A percentile compares a stretch with the other conserved stretches of the same genome.
Conservation (phyloP, 257 asterid species). For the Scutellaria galericulata region DNA sequence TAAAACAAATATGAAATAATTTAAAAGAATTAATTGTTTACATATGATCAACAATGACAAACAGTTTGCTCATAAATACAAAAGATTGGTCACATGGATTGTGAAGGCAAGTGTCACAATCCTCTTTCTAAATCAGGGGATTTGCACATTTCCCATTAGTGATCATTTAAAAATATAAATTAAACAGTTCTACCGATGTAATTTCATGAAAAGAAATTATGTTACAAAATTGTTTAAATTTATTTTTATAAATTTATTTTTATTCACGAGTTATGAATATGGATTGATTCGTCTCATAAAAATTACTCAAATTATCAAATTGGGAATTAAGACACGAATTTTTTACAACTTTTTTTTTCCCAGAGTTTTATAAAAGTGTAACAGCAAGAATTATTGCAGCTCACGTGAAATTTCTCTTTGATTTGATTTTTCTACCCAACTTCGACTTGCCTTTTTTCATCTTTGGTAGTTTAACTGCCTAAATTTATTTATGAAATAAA, state of each 20-base stretch:
- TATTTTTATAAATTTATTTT: no score
- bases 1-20: neutral
- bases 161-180: neutral
- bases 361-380: constrained; percentile 4
- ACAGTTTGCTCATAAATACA: constrained; percentile 37
- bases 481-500: neutral
- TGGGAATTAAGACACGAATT: neutral
- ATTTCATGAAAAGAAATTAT: no score
- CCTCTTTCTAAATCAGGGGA: constrained; percentile 30
- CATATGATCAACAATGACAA: constrained; percentile 42
- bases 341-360: neutral
- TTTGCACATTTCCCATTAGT: constrained; percentile 2
- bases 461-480: neutral
- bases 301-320: neutral
- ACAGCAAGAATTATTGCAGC: neutral
- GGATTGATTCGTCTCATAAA: no score
- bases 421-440: constrained; percentile 18
- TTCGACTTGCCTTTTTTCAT: neutral
- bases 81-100: constrained; percentile 50
- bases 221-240: no score
- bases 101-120: constrained; percentile 37
- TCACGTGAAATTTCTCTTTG: constrained; percentile 19
- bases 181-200: no score
- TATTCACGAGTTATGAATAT: no score
- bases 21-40: neutral